A percentile compares a stretch with the other conserved stretches of the same genome.
Evolutionary conservation across 305 asterid species (phyloP).

Genomic region (Fraxinus sp.): DNA sequence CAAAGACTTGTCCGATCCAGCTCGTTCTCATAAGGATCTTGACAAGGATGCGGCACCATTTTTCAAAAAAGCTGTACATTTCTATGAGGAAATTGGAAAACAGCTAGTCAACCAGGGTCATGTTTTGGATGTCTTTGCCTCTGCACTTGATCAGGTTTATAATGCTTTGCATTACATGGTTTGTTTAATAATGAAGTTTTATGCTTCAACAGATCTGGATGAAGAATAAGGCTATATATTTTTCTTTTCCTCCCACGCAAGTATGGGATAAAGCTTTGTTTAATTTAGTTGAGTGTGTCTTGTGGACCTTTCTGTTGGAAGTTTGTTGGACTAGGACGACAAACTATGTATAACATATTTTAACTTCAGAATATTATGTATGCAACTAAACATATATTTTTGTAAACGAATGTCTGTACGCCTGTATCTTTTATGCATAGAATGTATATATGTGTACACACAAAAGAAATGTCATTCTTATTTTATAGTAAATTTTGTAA

Average conservation of each 20-base stretch:
- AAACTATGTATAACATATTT: not conserved
- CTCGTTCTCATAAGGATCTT: conserved; percentile 93
- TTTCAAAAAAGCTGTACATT: conserved; percentile 77
- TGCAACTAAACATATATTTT: not conserved
- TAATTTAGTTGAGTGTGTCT: not conserved
- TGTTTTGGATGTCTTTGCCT: conserved; percentile 89
- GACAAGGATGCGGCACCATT: conserved; percentile 93
- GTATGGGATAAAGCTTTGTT: not conserved
- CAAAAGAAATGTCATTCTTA: not conserved
- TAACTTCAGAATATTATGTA: not conserved
- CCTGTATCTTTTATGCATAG: not conserved
- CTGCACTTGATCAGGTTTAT: conserved; percentile 97
- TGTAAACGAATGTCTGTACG: not conserved
- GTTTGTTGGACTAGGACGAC: not conserved
- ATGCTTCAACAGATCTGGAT: not conserved
- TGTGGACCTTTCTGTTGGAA: conserved; percentile 7
- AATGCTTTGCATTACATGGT: conserved; percentile 3
- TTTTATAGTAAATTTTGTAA: not conserved
- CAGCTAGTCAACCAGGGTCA: conserved; percentile 89
- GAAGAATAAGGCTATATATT: not conserved
- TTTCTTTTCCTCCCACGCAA: not conserved
- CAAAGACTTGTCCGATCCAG: conserved; percentile 94
- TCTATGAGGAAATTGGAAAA: conserved; percentile 79
- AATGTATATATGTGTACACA: not conserved
- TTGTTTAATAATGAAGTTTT: not conserved